These are phyloP conservation scores for Luvunga scandens DNA, from an alignment of 345 rosid species.

Conservation along the genomic window DNA sequence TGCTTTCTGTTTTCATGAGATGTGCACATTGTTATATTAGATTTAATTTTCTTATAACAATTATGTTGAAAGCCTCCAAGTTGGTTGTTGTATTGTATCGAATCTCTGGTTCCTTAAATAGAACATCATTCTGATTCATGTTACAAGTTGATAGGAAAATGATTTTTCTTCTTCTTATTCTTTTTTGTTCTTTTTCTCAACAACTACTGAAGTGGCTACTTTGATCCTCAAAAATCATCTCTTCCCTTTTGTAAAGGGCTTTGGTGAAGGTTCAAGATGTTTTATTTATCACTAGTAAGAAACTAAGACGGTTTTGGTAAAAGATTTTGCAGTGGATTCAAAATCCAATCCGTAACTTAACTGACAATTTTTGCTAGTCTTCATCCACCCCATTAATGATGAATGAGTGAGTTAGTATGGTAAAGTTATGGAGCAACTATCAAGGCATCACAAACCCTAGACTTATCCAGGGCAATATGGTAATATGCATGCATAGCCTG, in stretches of 20 bases:
- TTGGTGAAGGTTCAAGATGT: not conserved
- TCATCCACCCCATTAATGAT: too few species aligned
- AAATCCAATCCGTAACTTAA: too few species aligned
- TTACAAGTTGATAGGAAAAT: not conserved
- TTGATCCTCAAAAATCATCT: not conserved
- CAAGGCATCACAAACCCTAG: too few species aligned
- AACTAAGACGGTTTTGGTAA: too few species aligned
- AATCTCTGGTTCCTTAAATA: not conserved
- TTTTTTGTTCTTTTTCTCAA: too few species aligned
- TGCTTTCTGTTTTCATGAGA: constrained; percentile 10
- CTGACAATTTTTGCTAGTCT: too few species aligned
- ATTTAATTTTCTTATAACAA: not conserved
- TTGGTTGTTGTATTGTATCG: constrained; percentile 1
- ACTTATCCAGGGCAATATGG: not conserved
- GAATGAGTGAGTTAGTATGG: too few species aligned
- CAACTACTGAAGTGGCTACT: not conserved
- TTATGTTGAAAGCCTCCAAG: not conserved
- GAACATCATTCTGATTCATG: not conserved
- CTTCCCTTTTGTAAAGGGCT: not conserved
- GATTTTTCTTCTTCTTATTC: too few species aligned
- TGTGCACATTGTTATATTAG: constrained; percentile 15
- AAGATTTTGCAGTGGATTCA: too few species aligned
- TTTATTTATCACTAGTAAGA: not conserved
- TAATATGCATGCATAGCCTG: not conserved
- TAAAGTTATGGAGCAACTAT: too few species aligned